These are phyloP conservation scores for Neodidymelliopsis sp. DNA, from an alignment of 2,329 filamentous ascomycete genomes.

Conservation along the genomic window DNA sequence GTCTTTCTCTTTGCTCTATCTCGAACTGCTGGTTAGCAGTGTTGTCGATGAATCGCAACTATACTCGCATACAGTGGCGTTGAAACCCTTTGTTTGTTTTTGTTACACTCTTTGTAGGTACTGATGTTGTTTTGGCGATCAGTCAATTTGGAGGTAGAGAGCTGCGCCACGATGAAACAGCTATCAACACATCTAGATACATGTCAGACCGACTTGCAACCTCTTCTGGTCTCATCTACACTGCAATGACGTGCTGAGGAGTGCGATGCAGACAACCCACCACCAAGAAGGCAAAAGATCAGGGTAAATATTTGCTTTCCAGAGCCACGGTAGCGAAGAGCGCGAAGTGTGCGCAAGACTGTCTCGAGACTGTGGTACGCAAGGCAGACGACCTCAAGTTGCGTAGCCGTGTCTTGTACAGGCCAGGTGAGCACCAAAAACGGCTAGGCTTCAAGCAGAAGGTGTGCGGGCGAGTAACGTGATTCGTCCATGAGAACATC, in stretches of 20 bases:
- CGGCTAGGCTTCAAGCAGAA: conserved; percentile 32
- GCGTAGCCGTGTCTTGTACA: conserved; percentile 19
- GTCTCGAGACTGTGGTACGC: conserved; percentile 1
- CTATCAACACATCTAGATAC: neutral
- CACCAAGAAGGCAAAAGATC: neutral
- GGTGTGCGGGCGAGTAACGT: conserved; percentile 28
- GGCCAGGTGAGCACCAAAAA: conserved; percentile 15
- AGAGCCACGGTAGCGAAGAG: neutral
- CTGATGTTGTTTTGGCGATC: neutral
- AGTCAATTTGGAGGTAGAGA: neutral
- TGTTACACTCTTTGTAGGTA: neutral
- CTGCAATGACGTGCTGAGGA: conserved; percentile 24
- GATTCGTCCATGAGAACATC: conserved; percentile 36
- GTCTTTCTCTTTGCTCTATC: neutral
- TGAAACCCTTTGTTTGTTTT: conserved; percentile 2
- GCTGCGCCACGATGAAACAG: conserved; percentile 11
- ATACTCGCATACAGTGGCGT: conserved; percentile 13
- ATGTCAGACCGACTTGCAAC: conserved; percentile 12
- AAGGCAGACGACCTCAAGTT: conserved; percentile 14
- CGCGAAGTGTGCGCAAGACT: conserved; percentile 1
- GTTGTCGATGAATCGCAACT: conserved; percentile 2
- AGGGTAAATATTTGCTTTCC: neutral
- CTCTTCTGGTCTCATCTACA: neutral
- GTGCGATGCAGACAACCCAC: neutral
- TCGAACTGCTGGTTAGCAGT: neutral